These are phyloP conservation scores for Talaromyces sp. DNA, from an alignment of 2,329 filamentous ascomycete species.

Conservation along the genomic window DNA sequence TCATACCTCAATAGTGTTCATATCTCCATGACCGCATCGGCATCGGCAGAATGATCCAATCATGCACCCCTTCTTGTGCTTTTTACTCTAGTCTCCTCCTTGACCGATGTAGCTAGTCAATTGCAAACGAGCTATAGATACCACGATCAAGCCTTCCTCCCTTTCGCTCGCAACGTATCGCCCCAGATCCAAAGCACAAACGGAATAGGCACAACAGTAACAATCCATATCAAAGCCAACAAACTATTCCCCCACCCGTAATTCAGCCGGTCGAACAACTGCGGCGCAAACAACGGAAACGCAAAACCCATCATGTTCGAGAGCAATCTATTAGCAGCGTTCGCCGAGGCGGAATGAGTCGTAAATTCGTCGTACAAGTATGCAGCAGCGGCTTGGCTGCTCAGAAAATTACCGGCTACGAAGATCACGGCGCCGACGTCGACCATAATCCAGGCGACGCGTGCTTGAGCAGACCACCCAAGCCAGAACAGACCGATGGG, in stretches of 20 bases:
- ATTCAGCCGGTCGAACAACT: slow-evolving; percentile 46
- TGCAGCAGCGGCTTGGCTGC: slow-evolving; percentile 52
- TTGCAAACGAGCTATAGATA: background rate
- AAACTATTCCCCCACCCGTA: slow-evolving; percentile 53
- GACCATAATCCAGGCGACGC: slow-evolving; percentile 57
- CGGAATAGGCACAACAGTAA: slow-evolving; percentile 40
- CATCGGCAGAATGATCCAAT: background rate
- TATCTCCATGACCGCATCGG: too few species aligned
- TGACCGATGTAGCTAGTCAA: background rate
- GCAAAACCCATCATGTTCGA: slow-evolving; percentile 55
- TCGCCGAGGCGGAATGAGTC: slow-evolving; percentile 47
- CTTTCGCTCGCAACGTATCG: slow-evolving; percentile 24
- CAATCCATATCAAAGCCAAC: slow-evolving; percentile 55
- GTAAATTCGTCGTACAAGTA: slow-evolving; percentile 59
- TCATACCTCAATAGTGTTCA: background rate
- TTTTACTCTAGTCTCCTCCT: background rate
- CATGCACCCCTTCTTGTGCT: background rate
- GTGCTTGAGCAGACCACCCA: slow-evolving; percentile 54
- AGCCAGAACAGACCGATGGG: slow-evolving; percentile 57
- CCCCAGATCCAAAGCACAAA: slow-evolving; percentile 36
- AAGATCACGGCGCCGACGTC: slow-evolving; percentile 58
- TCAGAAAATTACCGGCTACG: slow-evolving; percentile 41
- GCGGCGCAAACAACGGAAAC: slow-evolving; percentile 58
- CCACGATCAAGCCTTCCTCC: background rate
- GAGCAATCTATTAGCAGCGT: slow-evolving; percentile 54